Percentiles rank a stretch among this genome's conserved stretches.
Evolutionary conservation across 441 rosid species (phyloP).

Genomic region (Lepidium campestre): DNA sequence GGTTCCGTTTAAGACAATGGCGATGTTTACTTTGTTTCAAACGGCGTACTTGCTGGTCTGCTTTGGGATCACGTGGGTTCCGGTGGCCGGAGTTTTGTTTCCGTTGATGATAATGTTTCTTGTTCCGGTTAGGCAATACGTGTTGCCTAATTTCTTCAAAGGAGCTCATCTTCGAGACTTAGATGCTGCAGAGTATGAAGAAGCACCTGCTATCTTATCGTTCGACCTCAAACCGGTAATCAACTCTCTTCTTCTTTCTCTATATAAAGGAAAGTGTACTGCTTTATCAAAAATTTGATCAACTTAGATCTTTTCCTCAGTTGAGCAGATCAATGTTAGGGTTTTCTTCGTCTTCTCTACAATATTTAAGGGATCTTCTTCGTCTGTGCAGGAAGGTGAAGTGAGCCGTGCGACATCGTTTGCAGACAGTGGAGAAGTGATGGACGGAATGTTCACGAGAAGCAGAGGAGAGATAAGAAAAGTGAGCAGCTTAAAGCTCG

Average conservation of each 20-base stretch:
- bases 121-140: constrained; percentile 62
- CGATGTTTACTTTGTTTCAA: constrained; percentile 56
- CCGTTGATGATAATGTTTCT: constrained; percentile 66
- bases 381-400: constrained; percentile 37
- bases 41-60: constrained; percentile 47
- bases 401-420: constrained; percentile 53
- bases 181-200: constrained; percentile 72
- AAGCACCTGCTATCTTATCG: constrained; percentile 49
- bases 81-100: constrained; percentile 63
- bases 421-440: constrained; percentile 54
- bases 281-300: too few relatives aligned
- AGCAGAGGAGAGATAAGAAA: constrained; percentile 62
- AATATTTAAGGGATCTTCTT: not conserved
- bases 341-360: not conserved
- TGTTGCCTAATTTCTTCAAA: constrained; percentile 62
- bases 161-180: constrained; percentile 62
- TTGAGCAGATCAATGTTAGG: too few relatives aligned
- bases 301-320: too few relatives aligned
- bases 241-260: constrained; percentile 3
- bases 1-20: constrained; percentile 65
- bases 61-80: constrained; percentile 70
- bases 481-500: constrained; percentile 38
- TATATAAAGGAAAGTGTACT: too few relatives aligned
- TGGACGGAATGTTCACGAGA: constrained; percentile 59
- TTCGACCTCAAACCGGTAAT: constrained; percentile 48